phyloP scores from a whole-genome alignment of 2,329 filamentous ascomycete species.

The Lasiodiplodia theobromae region DNA sequence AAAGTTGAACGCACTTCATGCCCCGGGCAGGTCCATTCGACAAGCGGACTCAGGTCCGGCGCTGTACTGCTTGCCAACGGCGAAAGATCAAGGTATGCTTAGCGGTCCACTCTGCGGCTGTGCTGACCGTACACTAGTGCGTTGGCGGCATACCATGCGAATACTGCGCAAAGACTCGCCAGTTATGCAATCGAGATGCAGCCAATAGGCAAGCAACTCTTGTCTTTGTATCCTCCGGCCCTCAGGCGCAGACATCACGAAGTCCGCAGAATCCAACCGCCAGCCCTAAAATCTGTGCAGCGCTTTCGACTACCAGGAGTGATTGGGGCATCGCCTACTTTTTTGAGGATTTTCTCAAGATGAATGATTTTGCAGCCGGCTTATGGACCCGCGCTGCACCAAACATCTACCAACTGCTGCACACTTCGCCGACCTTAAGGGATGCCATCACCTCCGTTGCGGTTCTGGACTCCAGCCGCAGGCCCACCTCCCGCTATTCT shows the following conservation, averaged over 20 bases:
- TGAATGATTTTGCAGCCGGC: constrained; percentile 8
- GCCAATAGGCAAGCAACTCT: background rate
- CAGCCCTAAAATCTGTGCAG: background rate
- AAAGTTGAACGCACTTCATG: background rate
- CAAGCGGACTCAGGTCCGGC: constrained; percentile 16
- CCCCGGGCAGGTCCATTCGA: constrained; percentile 16
- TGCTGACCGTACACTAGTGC: background rate
- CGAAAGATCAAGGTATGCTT: constrained; percentile 16
- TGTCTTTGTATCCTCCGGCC: background rate
- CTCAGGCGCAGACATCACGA: background rate
- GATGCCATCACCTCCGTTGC: background rate
- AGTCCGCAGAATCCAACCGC: background rate
- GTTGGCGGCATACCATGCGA: constrained; percentile 1
- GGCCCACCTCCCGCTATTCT: background rate
- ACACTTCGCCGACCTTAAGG: background rate
- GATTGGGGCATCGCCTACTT: constrained; percentile 11
- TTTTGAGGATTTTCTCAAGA: constrained; percentile 16
- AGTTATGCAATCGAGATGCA: constrained; percentile 3
- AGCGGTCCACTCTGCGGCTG: too few relatives aligned
- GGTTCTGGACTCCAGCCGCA: constrained; percentile 4
- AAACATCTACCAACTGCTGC: background rate
- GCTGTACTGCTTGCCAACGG: constrained; percentile 16
- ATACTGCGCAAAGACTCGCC: constrained; percentile 19
- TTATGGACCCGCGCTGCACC: background rate
- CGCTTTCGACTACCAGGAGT: background rate